A percentile compares a stretch with the other conserved stretches of the same genome.
These are phyloP conservation scores for Phytophthora cajani DNA, from an alignment of 352 stramenopile species.

Conservation along the genomic window DNA sequence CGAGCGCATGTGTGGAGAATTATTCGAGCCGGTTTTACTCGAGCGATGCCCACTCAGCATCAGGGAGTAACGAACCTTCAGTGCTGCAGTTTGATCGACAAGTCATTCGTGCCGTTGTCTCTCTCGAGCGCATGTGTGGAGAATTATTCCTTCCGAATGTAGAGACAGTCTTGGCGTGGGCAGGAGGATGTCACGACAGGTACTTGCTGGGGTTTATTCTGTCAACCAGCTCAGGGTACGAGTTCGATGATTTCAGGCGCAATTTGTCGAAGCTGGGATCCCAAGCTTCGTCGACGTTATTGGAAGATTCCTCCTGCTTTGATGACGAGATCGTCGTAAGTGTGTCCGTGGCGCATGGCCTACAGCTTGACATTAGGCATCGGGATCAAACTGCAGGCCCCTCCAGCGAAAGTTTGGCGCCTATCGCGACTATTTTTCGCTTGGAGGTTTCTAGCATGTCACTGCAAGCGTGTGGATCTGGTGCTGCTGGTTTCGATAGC, in stretches of 20 bases:
- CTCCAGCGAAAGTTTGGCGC: slow-evolving; percentile 12
- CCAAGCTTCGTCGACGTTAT: slow-evolving; percentile 35
- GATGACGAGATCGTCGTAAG: slow-evolving; percentile 33
- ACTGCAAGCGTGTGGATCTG: slow-evolving; percentile 33
- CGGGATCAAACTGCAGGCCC: slow-evolving; percentile 34
- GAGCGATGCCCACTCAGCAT: slow-evolving; percentile 10
- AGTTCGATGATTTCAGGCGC: slow-evolving; percentile 52
- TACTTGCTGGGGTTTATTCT: slow-evolving; percentile 73
- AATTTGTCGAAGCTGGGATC: slow-evolving; percentile 64
- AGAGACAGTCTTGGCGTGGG: slow-evolving; percentile 45
- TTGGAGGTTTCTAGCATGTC: slow-evolving; percentile 45
- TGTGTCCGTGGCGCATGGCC: slow-evolving; percentile 39
- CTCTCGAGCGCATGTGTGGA: slow-evolving; percentile 41
- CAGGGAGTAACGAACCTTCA: slow-evolving; percentile 10
- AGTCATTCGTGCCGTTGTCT: slow-evolving; percentile 30
- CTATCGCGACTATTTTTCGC: slow-evolving; percentile 36
- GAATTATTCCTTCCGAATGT: slow-evolving; percentile 58
- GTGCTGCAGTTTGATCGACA: slow-evolving; percentile 33
- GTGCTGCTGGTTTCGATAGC: slow-evolving; percentile 15
- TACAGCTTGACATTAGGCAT: slow-evolving; percentile 52
- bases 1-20: slow-evolving; percentile 38
- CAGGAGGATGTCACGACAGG: slow-evolving; percentile 44
- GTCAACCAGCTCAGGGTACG: slow-evolving; percentile 71
- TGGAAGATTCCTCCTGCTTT: slow-evolving; percentile 37
- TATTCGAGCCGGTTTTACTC: slow-evolving; percentile 59